phyloP scores from a whole-genome alignment of 208 protist species.

The Histomonas meleagridis region DNA sequence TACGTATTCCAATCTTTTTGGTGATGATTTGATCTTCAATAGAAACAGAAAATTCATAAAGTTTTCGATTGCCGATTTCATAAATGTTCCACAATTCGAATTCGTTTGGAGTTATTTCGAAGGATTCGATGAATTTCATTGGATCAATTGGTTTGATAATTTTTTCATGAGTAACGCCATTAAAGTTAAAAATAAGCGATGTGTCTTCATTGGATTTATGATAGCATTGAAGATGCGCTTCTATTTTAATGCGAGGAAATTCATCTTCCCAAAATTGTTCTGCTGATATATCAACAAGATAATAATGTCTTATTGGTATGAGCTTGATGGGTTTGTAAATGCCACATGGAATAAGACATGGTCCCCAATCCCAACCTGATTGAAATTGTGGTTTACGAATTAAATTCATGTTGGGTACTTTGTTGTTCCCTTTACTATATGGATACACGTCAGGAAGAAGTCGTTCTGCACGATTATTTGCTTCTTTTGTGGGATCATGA shows the following conservation, averaged over 20 bases:
- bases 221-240: neutral
- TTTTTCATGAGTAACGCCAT: too few relatives aligned
- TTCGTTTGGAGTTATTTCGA: neutral
- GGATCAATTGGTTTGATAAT: neutral
- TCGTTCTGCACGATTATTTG: neutral
- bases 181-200: neutral
- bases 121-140: neutral
- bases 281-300: neutral
- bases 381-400: conserved; percentile 37
- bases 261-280: neutral
- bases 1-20: neutral
- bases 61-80: neutral
- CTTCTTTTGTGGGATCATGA: neutral
- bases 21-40: neutral
- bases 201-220: neutral
- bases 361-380: conserved; percentile 46
- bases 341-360: conserved; percentile 32
- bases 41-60: neutral
- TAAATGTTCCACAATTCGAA: neutral
- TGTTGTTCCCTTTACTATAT: neutral
- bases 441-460: neutral
- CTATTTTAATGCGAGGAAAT: neutral
- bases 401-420: neutral
- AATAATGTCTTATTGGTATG: neutral
- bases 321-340: neutral